Evolutionary conservation across 148 eudicot genomes (phyloP).

Genomic region (Camellia sinensis): DNA sequence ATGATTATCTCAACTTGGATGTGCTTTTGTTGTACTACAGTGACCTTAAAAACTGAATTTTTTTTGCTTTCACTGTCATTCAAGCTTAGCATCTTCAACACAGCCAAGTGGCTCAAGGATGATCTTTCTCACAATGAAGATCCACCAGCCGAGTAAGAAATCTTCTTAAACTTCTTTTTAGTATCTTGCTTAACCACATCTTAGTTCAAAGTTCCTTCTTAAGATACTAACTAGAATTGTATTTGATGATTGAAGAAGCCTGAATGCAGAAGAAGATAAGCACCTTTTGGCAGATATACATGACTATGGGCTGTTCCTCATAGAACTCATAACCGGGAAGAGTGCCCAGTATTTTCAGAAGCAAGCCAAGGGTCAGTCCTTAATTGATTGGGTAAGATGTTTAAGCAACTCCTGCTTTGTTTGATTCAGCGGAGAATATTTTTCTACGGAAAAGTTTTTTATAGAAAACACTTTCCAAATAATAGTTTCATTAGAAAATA

Average conservation of each 20-base stretch:
- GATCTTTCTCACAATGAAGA: not conserved
- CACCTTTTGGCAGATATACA: slow-evolving; percentile 13
- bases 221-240: not conserved
- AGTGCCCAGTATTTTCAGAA: slow-evolving; percentile 4
- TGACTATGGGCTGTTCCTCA: slow-evolving; percentile 19
- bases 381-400: slow-evolving; percentile 22
- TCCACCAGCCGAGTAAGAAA: slow-evolving; percentile 15
- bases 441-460: too few species aligned
- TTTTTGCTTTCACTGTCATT: not conserved
- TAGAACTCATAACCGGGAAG: slow-evolving; percentile 23
- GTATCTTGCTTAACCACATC: not conserved
- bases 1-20: too few species aligned
- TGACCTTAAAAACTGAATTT: not conserved
- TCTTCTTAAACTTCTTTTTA: not conserved
- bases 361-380: slow-evolving; percentile 8
- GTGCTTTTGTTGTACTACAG: too few species aligned
- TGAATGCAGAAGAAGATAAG: slow-evolving; percentile 8
- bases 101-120: slow-evolving; percentile 13
- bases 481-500: too few species aligned
- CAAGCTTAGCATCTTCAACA: slow-evolving; percentile 12
- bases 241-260: slow-evolving; percentile 12
- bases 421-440: too few species aligned
- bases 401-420: not conserved
- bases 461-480: too few species aligned
- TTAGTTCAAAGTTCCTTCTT: not conserved